Conservation (phyloP, 257 asterid species). For the Rehmannia glutinosa region DNA sequence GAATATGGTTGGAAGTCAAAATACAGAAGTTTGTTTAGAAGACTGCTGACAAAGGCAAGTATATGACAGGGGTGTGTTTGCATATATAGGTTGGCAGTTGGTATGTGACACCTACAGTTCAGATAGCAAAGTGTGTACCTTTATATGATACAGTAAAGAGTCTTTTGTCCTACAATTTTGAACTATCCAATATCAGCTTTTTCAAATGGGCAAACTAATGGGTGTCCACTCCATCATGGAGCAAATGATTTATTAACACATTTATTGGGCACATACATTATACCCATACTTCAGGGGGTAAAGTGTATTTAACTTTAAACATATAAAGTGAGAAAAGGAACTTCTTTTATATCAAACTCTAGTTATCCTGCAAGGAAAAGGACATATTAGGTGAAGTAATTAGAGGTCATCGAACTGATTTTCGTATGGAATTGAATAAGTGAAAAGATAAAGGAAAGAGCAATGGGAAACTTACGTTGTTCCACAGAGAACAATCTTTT, state of each 20-base stretch:
- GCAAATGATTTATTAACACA: background rate
- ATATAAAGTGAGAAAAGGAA: background rate
- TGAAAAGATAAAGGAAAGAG: background rate
- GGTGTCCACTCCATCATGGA: background rate
- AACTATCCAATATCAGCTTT: background rate
- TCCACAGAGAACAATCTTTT: constrained; percentile 82
- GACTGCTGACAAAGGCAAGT: too few relatives aligned
- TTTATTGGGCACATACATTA: background rate
- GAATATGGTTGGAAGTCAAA: too few relatives aligned
- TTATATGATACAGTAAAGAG: too few relatives aligned
- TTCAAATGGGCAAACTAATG: background rate
- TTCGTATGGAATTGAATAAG: background rate
- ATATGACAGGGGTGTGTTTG: too few relatives aligned
- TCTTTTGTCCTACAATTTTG: background rate
- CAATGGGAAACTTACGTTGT: constrained; percentile 66
- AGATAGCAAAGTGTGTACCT: background rate
- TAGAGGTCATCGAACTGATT: background rate
- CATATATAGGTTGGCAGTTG: too few relatives aligned
- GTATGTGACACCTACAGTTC: too few relatives aligned
- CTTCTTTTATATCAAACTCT: background rate
- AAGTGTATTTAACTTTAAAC: background rate
- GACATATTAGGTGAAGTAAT: background rate
- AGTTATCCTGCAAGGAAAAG: background rate
- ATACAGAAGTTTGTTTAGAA: too few relatives aligned
- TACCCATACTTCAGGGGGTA: background rate